A percentile compares a stretch with the other conserved stretches of the same genome.
Evolutionary conservation across 495 filamentous ascomycete genomes (phyloP).

Genomic region (Parathielavia appendiculata): DNA sequence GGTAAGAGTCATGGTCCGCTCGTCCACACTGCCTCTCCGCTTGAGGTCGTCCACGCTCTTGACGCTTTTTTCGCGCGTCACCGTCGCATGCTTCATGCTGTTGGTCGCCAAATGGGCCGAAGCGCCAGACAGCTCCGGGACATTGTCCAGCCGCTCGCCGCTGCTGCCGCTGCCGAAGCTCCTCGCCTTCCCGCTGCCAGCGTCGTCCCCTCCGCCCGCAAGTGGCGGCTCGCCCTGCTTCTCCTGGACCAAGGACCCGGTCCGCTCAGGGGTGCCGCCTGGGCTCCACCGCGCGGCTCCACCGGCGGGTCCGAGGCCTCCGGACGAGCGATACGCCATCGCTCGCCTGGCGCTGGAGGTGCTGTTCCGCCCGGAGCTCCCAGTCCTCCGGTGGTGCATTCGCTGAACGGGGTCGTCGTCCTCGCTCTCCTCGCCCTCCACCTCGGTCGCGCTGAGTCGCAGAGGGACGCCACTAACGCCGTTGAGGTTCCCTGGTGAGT

Average conservation of each 20-base stretch:
- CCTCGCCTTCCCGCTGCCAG: slow-evolving; percentile 37
- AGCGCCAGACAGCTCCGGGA: slow-evolving; percentile 39
- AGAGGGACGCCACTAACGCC: slow-evolving; percentile 75
- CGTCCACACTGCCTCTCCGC: slow-evolving; percentile 76
- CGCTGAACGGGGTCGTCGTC: slow-evolving; percentile 56
- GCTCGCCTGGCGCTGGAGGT: slow-evolving; percentile 61
- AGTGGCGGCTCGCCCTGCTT: slow-evolving; percentile 25
- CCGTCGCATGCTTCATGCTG: slow-evolving; percentile 46
- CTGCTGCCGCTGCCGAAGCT: slow-evolving; percentile 54
- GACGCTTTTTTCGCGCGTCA: slow-evolving; percentile 58
- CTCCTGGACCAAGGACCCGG: slow-evolving; percentile 42
- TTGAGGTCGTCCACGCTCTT: slow-evolving; percentile 59
- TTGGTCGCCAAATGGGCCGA: slow-evolving; percentile 46
- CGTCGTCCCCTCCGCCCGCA: slow-evolving; percentile 32
- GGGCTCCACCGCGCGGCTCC: slow-evolving; percentile 58
- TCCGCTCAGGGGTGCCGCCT: slow-evolving; percentile 58
- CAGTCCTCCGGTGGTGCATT: slow-evolving; percentile 64
- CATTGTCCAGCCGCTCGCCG: slow-evolving; percentile 46
- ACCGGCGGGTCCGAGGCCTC: slow-evolving; percentile 31
- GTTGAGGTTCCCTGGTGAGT: slow-evolving; percentile 67
- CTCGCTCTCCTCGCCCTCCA: slow-evolving; percentile 75
- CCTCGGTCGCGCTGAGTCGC: slow-evolving; percentile 86
- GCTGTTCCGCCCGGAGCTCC: slow-evolving; percentile 72
- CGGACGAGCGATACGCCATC: slow-evolving; percentile 51
- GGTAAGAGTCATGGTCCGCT: slow-evolving; percentile 80